Conservation (phyloP, 768 basidiomycete species). For the Grammothele lineata region DNA sequence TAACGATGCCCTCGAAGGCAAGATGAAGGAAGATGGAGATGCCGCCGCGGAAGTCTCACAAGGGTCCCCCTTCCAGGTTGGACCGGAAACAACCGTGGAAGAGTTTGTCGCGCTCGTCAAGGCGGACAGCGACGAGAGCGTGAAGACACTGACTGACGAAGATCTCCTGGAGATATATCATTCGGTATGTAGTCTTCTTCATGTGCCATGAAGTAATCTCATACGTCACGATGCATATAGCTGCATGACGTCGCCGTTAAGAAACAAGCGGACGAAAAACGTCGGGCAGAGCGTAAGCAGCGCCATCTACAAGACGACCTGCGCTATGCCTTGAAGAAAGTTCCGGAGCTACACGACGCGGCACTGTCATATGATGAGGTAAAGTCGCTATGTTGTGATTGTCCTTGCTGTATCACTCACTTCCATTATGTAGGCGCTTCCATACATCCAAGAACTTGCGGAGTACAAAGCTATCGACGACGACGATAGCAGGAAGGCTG, state of each 20-base stretch:
- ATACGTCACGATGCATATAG: no score
- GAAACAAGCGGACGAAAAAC: conserved; percentile 81
- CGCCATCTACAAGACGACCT: conserved; percentile 93
- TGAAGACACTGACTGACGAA: conserved; percentile 41
- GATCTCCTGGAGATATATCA: conserved; percentile 58
- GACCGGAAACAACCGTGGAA: conserved; percentile 58
- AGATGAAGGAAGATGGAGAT: conserved; percentile 31
- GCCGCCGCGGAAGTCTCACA: conserved; percentile 20
- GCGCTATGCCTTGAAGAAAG: conserved; percentile 90
- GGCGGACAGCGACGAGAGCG: conserved; percentile 48
- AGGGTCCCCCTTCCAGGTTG: conserved; percentile 36
- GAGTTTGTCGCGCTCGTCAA: conserved; percentile 59
- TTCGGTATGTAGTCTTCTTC: conserved; percentile 45
- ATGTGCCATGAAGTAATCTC: conserved; percentile 1
- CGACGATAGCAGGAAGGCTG: conserved; percentile 75
- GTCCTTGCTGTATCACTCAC: neutral
- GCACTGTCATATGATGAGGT: conserved; percentile 78
- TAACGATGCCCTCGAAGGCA: conserved; percentile 32
- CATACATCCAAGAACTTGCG: conserved; percentile 73
- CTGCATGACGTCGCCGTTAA: conserved; percentile 66
- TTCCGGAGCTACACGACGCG: conserved; percentile 77
- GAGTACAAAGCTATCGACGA: conserved; percentile 88
- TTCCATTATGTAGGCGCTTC: conserved; percentile 46
- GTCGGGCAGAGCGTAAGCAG: conserved; percentile 78
- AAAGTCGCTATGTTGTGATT: neutral